Evolutionary conservation across 306 rosid genomes (phyloP).

Genomic region (Quercus suber): DNA sequence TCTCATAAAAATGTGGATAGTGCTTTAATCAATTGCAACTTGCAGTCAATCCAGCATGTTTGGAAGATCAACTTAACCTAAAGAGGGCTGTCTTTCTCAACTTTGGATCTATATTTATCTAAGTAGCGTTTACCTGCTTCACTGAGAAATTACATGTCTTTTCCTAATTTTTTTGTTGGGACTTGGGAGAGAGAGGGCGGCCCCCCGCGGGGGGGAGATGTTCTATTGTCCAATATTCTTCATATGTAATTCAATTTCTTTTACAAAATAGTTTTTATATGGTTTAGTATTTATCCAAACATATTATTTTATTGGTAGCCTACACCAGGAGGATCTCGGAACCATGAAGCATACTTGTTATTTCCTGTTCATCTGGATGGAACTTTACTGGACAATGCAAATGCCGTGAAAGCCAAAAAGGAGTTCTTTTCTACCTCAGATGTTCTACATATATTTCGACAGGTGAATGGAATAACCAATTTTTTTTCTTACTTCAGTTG

Average conservation of each 20-base stretch:
- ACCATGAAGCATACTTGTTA: constrained; percentile 87
- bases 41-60: neutral
- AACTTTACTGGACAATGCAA: constrained; percentile 86
- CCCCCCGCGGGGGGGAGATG: no score
- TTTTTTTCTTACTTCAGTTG: constrained; percentile 1
- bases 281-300: constrained; percentile 10
- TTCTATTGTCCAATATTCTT: neutral
- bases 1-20: no score
- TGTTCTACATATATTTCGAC: constrained; percentile 87
- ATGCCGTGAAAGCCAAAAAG: constrained; percentile 73
- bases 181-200: neutral
- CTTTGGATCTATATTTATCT: neutral
- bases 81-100: neutral
- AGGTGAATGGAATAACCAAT: constrained; percentile 47
- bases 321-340: constrained; percentile 84
- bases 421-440: constrained; percentile 81
- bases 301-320: constrained; percentile 48
- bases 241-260: neutral
- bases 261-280: neutral
- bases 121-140: neutral
- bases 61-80: neutral
- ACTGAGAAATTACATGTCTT: no score
- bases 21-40: neutral
- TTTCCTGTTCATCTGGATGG: constrained; percentile 99
- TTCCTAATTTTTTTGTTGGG: neutral